Percentiles rank a stretch among this genome's conserved stretches.
These are phyloP conservation scores for Glycine latifolia DNA, from an alignment of 306 rosid genomes.

Conservation along the genomic window DNA sequence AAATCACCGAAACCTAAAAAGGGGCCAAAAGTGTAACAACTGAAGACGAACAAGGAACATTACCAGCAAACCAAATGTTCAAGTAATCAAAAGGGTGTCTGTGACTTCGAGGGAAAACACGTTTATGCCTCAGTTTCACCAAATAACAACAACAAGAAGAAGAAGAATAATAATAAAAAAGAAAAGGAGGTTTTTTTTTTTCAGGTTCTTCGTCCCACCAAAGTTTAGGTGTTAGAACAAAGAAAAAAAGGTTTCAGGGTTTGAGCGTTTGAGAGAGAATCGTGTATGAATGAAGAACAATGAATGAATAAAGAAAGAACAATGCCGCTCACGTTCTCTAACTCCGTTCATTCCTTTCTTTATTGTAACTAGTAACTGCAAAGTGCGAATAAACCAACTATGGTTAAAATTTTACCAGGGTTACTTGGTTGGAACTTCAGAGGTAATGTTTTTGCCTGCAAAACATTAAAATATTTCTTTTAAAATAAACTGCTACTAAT, in stretches of 20 bases:
- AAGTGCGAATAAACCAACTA: constrained; percentile 40
- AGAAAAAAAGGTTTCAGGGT: neutral
- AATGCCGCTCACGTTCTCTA: constrained; percentile 34
- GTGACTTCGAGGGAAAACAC: constrained; percentile 46
- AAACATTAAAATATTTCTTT: neutral
- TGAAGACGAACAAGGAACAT: constrained; percentile 31
- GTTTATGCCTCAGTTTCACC: constrained; percentile 10
- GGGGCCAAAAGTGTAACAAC: constrained; percentile 17
- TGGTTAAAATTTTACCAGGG: constrained; percentile 59
- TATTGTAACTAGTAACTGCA: constrained; percentile 48
- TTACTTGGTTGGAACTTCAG: constrained; percentile 52
- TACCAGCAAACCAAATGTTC: constrained; percentile 45
- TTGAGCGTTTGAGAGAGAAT: neutral
- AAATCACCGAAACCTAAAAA: neutral
- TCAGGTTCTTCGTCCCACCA: constrained; percentile 1
- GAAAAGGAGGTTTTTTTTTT: neutral
- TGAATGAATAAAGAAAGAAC: neutral
- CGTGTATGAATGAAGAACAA: neutral
- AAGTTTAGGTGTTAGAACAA: neutral
- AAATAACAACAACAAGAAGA: neutral
- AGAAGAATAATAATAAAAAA: no score
- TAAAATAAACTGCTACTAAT: no score
- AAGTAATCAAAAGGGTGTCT: constrained; percentile 14
- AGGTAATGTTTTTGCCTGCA: constrained; percentile 42
- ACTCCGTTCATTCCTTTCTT: constrained; percentile 19